These are phyloP conservation scores for Zygosaccharomyces kombuchaensis DNA, from an alignment of 805 yeast species.

Conservation along the genomic window DNA sequence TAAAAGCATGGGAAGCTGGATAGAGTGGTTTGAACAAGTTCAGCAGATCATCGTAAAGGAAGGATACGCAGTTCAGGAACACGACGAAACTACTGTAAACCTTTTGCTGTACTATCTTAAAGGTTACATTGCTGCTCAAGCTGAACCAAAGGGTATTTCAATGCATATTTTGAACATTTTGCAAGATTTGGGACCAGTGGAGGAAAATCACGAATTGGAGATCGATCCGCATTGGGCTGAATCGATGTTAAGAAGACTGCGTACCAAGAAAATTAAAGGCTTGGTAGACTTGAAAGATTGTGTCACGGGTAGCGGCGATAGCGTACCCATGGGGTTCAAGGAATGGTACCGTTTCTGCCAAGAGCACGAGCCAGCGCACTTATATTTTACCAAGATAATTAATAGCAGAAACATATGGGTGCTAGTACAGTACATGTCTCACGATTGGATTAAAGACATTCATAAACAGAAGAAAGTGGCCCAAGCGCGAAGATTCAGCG, in stretches of 20 bases:
- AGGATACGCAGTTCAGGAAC: slow-evolving; percentile 14
- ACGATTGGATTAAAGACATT: slow-evolving; percentile 27
- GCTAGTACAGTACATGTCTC: slow-evolving; percentile 26
- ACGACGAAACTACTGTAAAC: slow-evolving; percentile 20
- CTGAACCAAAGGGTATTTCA: slow-evolving; percentile 12
- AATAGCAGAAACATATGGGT: slow-evolving; percentile 22
- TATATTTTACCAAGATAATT: slow-evolving; percentile 16
- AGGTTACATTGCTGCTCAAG: slow-evolving; percentile 13
- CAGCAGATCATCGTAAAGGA: slow-evolving; percentile 6
- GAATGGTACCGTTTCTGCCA: slow-evolving; percentile 30
- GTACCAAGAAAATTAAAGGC: slow-evolving; percentile 12
- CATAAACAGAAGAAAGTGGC: slow-evolving; percentile 16
- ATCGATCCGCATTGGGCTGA: slow-evolving; percentile 28
- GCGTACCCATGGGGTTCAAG: slow-evolving; percentile 24
- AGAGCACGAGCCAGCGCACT: slow-evolving; percentile 27
- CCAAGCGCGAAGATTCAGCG: slow-evolving; percentile 11
- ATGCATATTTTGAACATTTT: slow-evolving; percentile 19
- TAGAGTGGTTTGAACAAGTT: slow-evolving; percentile 17
- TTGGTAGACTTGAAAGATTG: slow-evolving; percentile 18
- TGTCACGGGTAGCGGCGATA: slow-evolving; percentile 9
- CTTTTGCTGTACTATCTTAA: slow-evolving; percentile 21
- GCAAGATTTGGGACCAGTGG: slow-evolving; percentile 11
- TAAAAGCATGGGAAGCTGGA: slow-evolving; percentile 6
- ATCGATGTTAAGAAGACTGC: slow-evolving; percentile 11
- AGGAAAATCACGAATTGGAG: slow-evolving; percentile 14